Percentiles rank a stretch among this genome's conserved stretches.
phyloP scores from a whole-genome alignment of 2,329 filamentous ascomycete species.

The Clarireedia monteithiana region DNA sequence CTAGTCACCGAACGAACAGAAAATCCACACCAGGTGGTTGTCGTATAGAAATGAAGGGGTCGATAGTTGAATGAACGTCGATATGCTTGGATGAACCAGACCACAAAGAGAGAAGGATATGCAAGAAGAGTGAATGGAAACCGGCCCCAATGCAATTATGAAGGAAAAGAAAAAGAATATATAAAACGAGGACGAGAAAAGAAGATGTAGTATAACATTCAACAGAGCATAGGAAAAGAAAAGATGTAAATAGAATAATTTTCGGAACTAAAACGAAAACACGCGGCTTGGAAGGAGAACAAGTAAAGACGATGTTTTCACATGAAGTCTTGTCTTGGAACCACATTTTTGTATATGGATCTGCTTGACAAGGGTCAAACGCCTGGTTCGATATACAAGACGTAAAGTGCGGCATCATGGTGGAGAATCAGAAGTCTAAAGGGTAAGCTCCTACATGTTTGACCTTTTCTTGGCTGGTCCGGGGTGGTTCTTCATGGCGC shows the following conservation, averaged over 20 bases:
- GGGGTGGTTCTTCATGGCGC: constrained; percentile 14
- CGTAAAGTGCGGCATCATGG: constrained; percentile 23
- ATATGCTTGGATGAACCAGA: constrained; percentile 11
- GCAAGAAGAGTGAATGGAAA: constrained; percentile 10
- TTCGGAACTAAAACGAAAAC: constrained; percentile 14
- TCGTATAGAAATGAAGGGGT: constrained; percentile 2
- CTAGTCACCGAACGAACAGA: neutral
- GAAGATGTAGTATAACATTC: neutral
- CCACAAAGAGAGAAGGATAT: constrained; percentile 9
- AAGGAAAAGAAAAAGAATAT: constrained; percentile 17
- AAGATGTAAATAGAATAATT: neutral
- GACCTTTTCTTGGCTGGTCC: neutral
- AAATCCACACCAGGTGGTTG: constrained; percentile 10
- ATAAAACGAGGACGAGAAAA: constrained; percentile 19
- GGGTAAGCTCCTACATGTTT: constrained; percentile 13
- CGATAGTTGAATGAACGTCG: constrained; percentile 17
- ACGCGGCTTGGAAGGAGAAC: constrained; percentile 17
- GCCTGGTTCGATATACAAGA: constrained; percentile 21
- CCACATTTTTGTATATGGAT: constrained; percentile 17
- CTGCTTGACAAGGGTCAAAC: constrained; percentile 20
- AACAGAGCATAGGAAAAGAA: constrained; percentile 8
- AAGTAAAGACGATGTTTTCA: constrained; percentile 14
- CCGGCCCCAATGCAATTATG: constrained; percentile 18
- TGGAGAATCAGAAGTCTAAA: constrained; percentile 17
- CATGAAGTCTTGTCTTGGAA: constrained; percentile 18